A percentile compares a stretch with the other conserved stretches of the same genome.
phyloP scores from a whole-genome alignment of 495 filamentous ascomycete species.

The Penicillium simplicissimum region DNA sequence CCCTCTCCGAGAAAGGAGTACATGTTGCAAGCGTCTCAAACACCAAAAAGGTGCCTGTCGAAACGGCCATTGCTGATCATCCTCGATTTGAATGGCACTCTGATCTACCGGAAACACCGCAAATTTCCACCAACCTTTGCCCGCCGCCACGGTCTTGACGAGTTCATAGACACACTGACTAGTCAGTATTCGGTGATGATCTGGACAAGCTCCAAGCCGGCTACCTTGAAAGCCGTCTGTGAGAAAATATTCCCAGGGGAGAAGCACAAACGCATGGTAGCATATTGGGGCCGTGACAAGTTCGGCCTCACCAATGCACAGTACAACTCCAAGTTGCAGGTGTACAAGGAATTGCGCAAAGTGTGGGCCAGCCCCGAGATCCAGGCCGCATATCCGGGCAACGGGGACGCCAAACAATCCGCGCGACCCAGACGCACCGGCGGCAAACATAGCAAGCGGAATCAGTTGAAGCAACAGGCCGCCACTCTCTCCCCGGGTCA shows the following conservation, averaged over 20 bases:
- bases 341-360: constrained; percentile 78
- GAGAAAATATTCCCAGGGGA: constrained; percentile 49
- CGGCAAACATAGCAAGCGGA: constrained; percentile 1
- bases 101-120: constrained; percentile 66
- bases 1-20: constrained; percentile 46
- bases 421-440: background rate
- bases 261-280: constrained; percentile 54
- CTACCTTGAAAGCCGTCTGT: constrained; percentile 64
- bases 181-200: constrained; percentile 74
- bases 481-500: background rate
- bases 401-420: background rate
- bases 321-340: constrained; percentile 70
- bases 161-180: constrained; percentile 69
- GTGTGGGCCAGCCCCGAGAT: constrained; percentile 68
- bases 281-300: constrained; percentile 77
- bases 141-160: constrained; percentile 58
- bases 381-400: constrained; percentile 45
- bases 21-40: constrained; percentile 39
- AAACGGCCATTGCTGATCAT: constrained; percentile 68
- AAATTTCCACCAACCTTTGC: constrained; percentile 52
- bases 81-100: constrained; percentile 91
- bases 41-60: constrained; percentile 24
- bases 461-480: background rate
- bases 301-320: constrained; percentile 65
- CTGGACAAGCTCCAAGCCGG: constrained; percentile 81